Base-by-base conservation (phyloP, 208 protist genomes). In the Leishmania gerbilli region DNA sequence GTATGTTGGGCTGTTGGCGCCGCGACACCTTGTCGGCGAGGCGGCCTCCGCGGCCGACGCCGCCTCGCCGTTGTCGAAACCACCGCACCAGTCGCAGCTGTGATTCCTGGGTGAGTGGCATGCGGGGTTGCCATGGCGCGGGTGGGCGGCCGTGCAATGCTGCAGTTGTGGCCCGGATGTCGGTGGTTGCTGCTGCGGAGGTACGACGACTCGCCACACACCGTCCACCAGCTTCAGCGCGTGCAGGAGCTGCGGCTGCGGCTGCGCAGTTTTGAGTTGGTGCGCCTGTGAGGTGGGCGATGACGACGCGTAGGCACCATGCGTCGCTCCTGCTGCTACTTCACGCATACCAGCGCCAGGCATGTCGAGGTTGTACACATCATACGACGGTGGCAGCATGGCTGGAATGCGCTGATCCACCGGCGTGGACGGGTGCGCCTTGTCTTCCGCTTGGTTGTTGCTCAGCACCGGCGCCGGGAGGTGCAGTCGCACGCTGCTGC, bases 331-430 rank as follows among this genome's bases (percentile, higher is more conserved):
- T 56, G 27, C 76, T 58, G 60, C 40, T n/a, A 34, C 15, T 34
- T 0, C n/a, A n/a, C 69, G 0, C 24, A 60, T 37, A n/a, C 60
- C 64, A 24, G n/a, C 27, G 31, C 15, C 24, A 11, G 34, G 56
- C 2, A 42, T 40, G 42, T 69, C 55, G 17, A 85, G 55, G 77
- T 85, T 81, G 82, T 60, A 85, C 40, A 53, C 34, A 72, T 81
- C 82, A 58, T 60, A 69, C 11, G 82, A 67, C 21, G 82, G 60
- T 51, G 34, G 71, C 45, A 81, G 71, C 77, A 85, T 79, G 2
- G 82, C 82, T 1, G 82, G 82, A 15, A 85, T 81, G 21, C 82
- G 77, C 77, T 85, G 82, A 68, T 79, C 51, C 49, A 79, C 71
- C 69, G 82, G 82, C 9, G 81, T 85, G n/a, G 51, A 60, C 15